Percentiles rank a stretch among this genome's conserved stretches.
Evolutionary conservation across 2,329 filamentous ascomycete genomes (phyloP).

Genomic region (Coniochaeta sp.): DNA sequence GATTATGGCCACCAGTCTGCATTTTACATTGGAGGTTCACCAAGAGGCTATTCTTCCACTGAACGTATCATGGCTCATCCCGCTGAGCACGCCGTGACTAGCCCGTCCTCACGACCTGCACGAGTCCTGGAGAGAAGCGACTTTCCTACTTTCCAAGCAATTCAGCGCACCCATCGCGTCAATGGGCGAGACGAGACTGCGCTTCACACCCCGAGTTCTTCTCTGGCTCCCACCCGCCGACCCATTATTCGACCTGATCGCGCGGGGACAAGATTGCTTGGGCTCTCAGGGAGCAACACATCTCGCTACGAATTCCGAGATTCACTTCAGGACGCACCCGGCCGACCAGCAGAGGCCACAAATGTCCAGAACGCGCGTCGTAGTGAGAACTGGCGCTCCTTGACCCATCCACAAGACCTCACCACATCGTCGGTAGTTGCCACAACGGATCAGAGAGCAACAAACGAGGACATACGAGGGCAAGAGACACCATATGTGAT

Average conservation of each 20-base stretch:
- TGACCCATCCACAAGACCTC: neutral
- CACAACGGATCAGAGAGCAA: neutral
- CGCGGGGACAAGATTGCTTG: neutral
- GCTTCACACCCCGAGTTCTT: constrained; percentile 2
- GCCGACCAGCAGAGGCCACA: neutral
- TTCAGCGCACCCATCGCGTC: constrained; percentile 21
- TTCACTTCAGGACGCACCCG: neutral
- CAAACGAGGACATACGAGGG: constrained; percentile 1
- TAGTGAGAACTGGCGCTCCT: neutral
- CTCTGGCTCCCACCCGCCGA: neutral
- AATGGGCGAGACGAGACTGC: constrained; percentile 20
- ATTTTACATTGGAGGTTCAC: neutral
- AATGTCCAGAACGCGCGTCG: neutral
- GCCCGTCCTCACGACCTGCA: constrained; percentile 15
- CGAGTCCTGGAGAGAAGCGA: constrained; percentile 12
- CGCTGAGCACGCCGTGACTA: neutral
- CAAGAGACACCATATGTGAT: neutral
- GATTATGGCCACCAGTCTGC: neutral
- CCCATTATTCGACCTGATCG: too few species aligned
- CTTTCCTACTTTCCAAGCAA: constrained; percentile 19
- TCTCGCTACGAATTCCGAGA: neutral
- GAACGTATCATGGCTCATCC: constrained; percentile 35
- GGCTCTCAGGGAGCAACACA: neutral
- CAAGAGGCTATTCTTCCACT: constrained; percentile 27
- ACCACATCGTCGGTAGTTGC: neutral